These are phyloP conservation scores for Elaeis guineensis DNA, from an alignment of 176 grass and related monocot species.

Conservation along the genomic window DNA sequence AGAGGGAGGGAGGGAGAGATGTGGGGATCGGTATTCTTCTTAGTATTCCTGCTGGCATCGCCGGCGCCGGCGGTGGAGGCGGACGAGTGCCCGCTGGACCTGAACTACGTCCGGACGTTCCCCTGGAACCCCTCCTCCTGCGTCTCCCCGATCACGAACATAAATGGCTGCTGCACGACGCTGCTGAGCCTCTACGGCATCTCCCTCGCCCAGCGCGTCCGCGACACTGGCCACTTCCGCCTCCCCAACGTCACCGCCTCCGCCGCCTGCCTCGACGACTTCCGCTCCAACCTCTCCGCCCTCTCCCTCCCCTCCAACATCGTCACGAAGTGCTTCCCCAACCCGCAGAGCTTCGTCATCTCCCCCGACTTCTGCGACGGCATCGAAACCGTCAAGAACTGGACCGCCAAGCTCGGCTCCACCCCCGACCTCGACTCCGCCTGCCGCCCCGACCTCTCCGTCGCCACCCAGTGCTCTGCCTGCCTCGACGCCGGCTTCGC, in stretches of 20 bases:
- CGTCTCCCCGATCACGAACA: conserved; percentile 24
- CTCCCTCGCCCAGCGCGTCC: conserved; percentile 46
- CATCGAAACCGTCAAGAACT: conserved; percentile 24
- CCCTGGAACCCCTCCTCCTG: conserved; percentile 62
- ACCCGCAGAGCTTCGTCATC: conserved; percentile 30
- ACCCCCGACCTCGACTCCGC: conserved; percentile 43
- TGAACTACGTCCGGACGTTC: conserved; percentile 64
- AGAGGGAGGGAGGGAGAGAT: too few relatives aligned
- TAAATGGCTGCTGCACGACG: conserved; percentile 42
- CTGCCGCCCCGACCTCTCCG: conserved; percentile 36
- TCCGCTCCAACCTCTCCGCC: too few relatives aligned
- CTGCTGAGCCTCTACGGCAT: conserved; percentile 54
- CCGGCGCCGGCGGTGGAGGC: neutral
- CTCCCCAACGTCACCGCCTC: too few relatives aligned
- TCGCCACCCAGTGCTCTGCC: conserved; percentile 18
- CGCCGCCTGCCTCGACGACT: too few relatives aligned
- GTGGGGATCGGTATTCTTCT: too few relatives aligned
- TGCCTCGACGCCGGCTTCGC: conserved; percentile 35
- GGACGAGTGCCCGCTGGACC: conserved; percentile 51
- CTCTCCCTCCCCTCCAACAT: too few relatives aligned
- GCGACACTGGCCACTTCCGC: too few relatives aligned
- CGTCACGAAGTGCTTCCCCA: conserved; percentile 53
- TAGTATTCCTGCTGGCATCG: too few relatives aligned
- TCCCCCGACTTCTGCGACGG: conserved; percentile 52
- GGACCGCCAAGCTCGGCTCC: neutral